Conservation (phyloP, 202 grass and related monocot genomes). For the Digitaria exilis region DNA sequence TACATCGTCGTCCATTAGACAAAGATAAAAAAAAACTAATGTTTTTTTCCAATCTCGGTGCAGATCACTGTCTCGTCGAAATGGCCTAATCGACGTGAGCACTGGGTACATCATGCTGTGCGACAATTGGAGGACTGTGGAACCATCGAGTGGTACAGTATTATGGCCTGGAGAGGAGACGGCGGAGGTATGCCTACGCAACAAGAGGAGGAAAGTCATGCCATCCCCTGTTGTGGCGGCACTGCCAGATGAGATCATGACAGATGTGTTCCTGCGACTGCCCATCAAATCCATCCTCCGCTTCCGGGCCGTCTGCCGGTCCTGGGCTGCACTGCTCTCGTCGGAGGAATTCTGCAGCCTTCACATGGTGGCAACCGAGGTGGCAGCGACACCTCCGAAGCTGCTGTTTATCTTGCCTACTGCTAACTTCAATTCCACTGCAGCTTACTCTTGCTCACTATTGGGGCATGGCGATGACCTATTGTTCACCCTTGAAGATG, state of each 20-base stretch:
- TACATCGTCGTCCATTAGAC: too few species aligned
- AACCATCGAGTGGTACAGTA: too few species aligned
- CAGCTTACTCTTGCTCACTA: neutral
- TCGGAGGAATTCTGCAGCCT: neutral
- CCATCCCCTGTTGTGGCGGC: neutral
- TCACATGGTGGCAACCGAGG: neutral
- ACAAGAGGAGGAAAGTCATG: neutral
- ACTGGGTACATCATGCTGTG: too few species aligned
- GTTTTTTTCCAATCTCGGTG: too few species aligned
- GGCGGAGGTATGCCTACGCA: too few species aligned
- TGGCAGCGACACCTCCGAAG: neutral
- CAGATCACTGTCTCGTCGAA: too few species aligned
- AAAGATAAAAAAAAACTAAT: too few species aligned
- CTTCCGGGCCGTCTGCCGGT: constrained; percentile 7
- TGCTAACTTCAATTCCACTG: neutral
- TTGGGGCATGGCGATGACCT: neutral
- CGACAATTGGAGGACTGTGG: too few species aligned
- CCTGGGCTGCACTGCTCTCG: neutral
- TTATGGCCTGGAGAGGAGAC: too few species aligned
- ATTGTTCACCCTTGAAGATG: constrained; percentile 11
- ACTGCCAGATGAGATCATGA: constrained; percentile 15
- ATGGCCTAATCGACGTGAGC: too few species aligned
- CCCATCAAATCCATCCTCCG: constrained; percentile 27
- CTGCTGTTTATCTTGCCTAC: neutral
- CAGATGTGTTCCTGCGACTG: neutral